A percentile compares a stretch with the other conserved stretches of the same genome.
Conservation (phyloP, 352 stramenopile genomes). For the Phytopythium cucurbitacearum region DNA sequence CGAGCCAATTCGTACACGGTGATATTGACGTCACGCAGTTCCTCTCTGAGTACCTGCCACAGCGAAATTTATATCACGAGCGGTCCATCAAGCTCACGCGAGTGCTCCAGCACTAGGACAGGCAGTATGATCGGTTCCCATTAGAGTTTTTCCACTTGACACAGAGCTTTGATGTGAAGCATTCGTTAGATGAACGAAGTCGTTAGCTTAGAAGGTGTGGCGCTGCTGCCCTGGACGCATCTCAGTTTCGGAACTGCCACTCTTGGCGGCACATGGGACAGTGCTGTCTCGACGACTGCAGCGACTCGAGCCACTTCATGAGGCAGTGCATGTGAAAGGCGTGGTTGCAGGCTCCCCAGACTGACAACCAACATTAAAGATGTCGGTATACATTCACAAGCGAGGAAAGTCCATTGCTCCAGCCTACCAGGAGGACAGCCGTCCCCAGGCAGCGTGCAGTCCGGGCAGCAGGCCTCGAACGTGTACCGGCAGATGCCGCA, state of each 20-base stretch:
- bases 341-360: constrained; percentile 89
- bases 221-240: background rate
- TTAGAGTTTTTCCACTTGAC: constrained; percentile 5
- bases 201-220: background rate
- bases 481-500: constrained; percentile 85
- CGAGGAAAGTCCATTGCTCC: background rate
- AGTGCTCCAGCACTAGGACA: constrained; percentile 52
- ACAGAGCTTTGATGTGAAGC: constrained; percentile 1
- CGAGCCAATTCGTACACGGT: constrained; percentile 66
- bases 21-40: constrained; percentile 70
- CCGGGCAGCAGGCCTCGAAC: constrained; percentile 80
- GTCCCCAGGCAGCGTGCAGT: constrained; percentile 73
- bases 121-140: background rate
- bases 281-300: constrained; percentile 75
- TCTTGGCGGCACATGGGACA: constrained; percentile 89
- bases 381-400: background rate
- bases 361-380: constrained; percentile 6
- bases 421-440: constrained; percentile 76
- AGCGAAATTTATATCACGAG: constrained; percentile 71
- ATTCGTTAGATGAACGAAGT: background rate
- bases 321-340: constrained; percentile 93
- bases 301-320: constrained; percentile 90
- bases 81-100: constrained; percentile 70
- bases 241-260: constrained; percentile 79
- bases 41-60: constrained; percentile 54